Base-by-base conservation (phyloP, 176 grass and related monocot genomes). In the Rhipidocladum racemiflorum region DNA sequence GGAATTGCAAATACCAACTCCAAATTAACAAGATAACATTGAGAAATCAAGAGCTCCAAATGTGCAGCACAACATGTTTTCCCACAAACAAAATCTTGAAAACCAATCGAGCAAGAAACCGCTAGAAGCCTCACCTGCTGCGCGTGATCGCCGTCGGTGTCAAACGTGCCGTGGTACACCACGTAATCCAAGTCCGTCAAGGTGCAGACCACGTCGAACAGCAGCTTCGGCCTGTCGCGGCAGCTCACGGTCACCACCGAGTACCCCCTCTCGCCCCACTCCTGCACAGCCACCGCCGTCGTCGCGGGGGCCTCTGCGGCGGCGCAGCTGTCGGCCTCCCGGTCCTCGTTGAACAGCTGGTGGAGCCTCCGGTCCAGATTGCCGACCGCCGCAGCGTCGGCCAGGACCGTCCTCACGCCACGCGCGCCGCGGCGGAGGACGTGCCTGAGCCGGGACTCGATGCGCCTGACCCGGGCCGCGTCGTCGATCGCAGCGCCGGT, bases 111-210 rank as follows among this genome's bases (percentile, higher is more conserved):
- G 29, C 25, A 35, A 54, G 81, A 73, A 88, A 54, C 2, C 7
- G 63, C 27, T 6, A 14, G 78, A 84, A 30, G 44, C 0, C 79
- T 83, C 74, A 98, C 95, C 95, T 90, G 90, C 44, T 86, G 89
- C 10, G 95, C 95, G 76, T 88, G 80, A 82, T 91, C 92, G 69
- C 78, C 92, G 64, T 90, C 87, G 24, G 92, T 93, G 59, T 91
- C 84, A 25, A 98, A 76, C 13, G 92, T 93, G 84, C 92, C 95
- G 50, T 98, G 95, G 74, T 87, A 98, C 13, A 98, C 88, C 9
- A 91, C 90, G 83, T 98, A 98, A 70, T 98, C 92, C 95, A 98
- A 72, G 75, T 98, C 95, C 39, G 92, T 93, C 28, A 98, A 62
- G 34, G 88, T 91, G 83, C 95, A 98, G 66, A 98, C 88, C 55